Base-by-base conservation (phyloP, 768 basidiomycete species). In the Mycena indigotica region DNA sequence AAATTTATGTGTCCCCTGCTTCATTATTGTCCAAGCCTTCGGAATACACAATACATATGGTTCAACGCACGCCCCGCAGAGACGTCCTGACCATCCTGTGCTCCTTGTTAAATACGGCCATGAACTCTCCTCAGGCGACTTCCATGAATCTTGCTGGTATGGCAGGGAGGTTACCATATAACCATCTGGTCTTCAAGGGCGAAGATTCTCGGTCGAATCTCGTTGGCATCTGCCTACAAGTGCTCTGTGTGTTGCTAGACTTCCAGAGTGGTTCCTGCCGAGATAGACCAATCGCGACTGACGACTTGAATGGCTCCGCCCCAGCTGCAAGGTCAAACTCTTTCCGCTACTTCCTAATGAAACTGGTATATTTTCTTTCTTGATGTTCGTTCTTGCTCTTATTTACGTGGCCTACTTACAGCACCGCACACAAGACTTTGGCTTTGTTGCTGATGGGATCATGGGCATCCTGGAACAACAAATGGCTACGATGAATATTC, bases 31-130 rank as follows among this genome's bases (percentile, higher is more conserved):
- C 84, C 17, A 85, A 83, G 52, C 89, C 90, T 0, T 89, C 91
- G 2, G 79, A 84, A 41, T 94, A 91, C 67, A 84, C 91, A 17
- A 80, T 90, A 6, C 84, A 93, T 68, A 78, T 93, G 46, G 87
- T 89, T 10, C 89, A 93, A 71, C 79, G 86, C 70, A 83, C 85
- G 52, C 80, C 88, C 57, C 82, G 93, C 54, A 84, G 89, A 40
- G 84, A 95, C 65, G 87, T 95, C n/a, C 80, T 99, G 54, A 95
- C 95, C 3, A 76, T 98, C 25, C 75, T 99, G 6, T 99, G 96
- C 72, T 98, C 95, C 3, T 75, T 97, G 44, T 77, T 99, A 57
- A 99, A 99, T 69, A 96, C 93, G 10, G 85, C 86, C 53, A 83
- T 92, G 81, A 91, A 88, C 70, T 84, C 87, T 0, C 72, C 85